Conservation (phyloP, 148 eudicot species). For the Chenopodium quinoa region DNA sequence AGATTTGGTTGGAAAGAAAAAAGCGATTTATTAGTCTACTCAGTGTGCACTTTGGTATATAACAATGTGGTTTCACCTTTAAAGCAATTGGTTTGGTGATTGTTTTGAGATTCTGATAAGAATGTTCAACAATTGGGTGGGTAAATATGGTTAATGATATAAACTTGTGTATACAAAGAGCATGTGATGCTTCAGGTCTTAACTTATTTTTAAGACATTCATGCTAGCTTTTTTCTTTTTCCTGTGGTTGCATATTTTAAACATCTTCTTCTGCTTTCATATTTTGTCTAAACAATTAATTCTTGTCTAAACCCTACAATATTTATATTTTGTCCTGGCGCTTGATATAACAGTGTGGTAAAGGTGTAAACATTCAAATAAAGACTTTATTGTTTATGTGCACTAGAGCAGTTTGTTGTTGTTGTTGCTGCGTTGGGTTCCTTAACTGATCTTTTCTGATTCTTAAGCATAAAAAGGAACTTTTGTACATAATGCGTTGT, state of each 20-base stretch:
- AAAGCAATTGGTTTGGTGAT: neutral
- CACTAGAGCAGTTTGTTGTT: too few species aligned
- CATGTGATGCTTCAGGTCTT: neutral
- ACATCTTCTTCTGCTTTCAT: neutral
- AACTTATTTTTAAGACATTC: neutral
- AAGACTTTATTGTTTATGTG: too few species aligned
- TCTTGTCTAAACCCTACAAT: neutral
- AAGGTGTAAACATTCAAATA: too few species aligned
- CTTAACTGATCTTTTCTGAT: too few species aligned
- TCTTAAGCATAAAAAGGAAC: too few species aligned
- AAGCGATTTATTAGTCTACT: neutral
- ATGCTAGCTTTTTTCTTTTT: neutral
- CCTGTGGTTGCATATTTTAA: neutral
- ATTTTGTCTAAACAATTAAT: neutral
- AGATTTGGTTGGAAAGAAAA: slow-evolving; percentile 4
- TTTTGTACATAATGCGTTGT: too few species aligned
- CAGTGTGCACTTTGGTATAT: neutral
- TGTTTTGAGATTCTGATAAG: neutral
- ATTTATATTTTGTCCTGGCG: neutral
- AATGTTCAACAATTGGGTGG: neutral
- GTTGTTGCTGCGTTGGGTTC: too few species aligned
- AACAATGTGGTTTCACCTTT: neutral
- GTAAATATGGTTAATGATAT: neutral
- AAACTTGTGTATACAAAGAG: neutral
- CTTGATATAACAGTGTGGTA: too few species aligned